Evolutionary conservation across 495 filamentous ascomycete genomes (phyloP).

Genomic region (Pyrenula aspistea): DNA sequence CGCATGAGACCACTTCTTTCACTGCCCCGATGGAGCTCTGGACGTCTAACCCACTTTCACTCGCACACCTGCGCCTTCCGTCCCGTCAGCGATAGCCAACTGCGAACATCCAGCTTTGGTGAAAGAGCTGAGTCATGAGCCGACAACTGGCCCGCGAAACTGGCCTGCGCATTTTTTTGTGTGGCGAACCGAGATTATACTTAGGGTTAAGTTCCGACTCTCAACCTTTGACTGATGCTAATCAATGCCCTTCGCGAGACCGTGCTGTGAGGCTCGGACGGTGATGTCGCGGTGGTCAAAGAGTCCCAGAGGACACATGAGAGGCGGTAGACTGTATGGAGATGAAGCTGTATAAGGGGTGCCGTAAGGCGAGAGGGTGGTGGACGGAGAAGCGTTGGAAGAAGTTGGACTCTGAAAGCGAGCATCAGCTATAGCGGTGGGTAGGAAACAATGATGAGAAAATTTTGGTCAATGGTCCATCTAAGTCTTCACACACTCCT

Average conservation of each 20-base stretch:
- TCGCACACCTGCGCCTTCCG: slow-evolving; percentile 9
- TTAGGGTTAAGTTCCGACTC: slow-evolving; percentile 32
- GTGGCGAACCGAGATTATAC: slow-evolving; percentile 19
- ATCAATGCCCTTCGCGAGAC: slow-evolving; percentile 1
- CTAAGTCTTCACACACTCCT: neutral
- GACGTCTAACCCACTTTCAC: slow-evolving; percentile 25
- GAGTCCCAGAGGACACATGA: slow-evolving; percentile 9
- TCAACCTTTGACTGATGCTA: slow-evolving; percentile 8
- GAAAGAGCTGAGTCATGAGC: slow-evolving; percentile 20
- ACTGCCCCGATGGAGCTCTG: slow-evolving; percentile 20
- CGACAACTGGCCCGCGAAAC: slow-evolving; percentile 30
- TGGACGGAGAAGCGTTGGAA: slow-evolving; percentile 6
- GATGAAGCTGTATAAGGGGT: slow-evolving; percentile 23
- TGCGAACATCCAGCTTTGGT: neutral
- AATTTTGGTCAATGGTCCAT: neutral
- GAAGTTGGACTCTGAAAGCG: slow-evolving; percentile 5
- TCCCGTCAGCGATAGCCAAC: neutral
- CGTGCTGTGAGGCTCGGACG: slow-evolving; percentile 7
- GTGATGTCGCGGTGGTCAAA: slow-evolving; percentile 3
- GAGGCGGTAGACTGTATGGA: slow-evolving; percentile 17
- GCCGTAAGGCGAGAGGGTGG: slow-evolving; percentile 16
- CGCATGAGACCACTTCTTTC: slow-evolving; percentile 35
- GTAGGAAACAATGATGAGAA: neutral
- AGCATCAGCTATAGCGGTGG: neutral
- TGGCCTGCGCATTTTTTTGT: slow-evolving; percentile 10